Evolutionary conservation across 176 grass and related monocot genomes (phyloP), one percentile per base, ranked within the genome.

Genomic region (Puya raimondii): DNA sequence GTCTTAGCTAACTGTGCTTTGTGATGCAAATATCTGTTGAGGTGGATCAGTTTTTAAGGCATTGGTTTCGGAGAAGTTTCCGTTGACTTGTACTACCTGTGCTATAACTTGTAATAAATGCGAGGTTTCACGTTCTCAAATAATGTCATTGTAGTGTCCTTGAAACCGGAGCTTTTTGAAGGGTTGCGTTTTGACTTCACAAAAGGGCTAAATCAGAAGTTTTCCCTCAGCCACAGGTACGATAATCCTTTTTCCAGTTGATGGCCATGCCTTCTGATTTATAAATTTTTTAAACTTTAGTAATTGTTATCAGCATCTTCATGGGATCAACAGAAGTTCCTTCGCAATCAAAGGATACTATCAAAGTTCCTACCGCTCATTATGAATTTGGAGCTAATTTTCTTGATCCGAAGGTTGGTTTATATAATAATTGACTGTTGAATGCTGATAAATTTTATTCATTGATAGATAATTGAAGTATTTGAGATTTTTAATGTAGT

Each of bases 351-450:
- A 26, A 74, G 67, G 94, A 99, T 27, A 85, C 67, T 68, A 86
- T 99, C 59, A 99, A 99, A 90, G 82, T 99, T 33, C 94, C 89
- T 23, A 87, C 84, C 72, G 61, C 89, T n/a, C 89, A 99, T 53
- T 99, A 99, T 49, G 94, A 99, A 77, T 99, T 99, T 58, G 94
- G 94, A 76, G 89, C 89, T 71, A 99, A 99, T 77, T 99, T 99
- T 76, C 67, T 99, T 70, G 94, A 99, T 59, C 94, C 94, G 73
- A 83, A 92, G 89, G 89, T 99, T 96, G 58, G 72, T 70, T 72
- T 69, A 17, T 9, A 21, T 9, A 56, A 18, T 6, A 33, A 20
- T 76, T 57, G 16, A 20, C 23, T 16, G 18, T 51, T 53, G 56
- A 33, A 58, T 76, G 12, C 10, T 11, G 20, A 12, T 53, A 25